These are phyloP conservation scores for Domatiomyces globalis DNA, from an alignment of 2,329 filamentous ascomycete genomes.

Conservation along the genomic window DNA sequence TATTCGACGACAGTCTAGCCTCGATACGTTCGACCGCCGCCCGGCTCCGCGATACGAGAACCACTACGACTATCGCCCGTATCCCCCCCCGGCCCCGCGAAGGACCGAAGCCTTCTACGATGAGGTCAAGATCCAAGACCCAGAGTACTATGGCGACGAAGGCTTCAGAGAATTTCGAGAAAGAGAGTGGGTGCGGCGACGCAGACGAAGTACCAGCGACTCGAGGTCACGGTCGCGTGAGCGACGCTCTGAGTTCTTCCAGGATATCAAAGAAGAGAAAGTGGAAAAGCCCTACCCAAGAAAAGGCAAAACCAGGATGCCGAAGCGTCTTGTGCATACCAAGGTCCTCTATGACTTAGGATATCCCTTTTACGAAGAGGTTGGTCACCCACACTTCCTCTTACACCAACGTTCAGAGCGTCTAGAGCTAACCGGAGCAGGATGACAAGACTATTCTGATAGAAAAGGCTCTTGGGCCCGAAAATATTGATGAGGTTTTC, in stretches of 20 bases:
- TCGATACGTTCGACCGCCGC: constrained; percentile 78
- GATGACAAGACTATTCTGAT: constrained; percentile 62
- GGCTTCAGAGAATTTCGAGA: constrained; percentile 55
- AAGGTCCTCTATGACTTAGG: constrained; percentile 69
- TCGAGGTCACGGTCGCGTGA: constrained; percentile 6
- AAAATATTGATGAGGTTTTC: constrained; percentile 83
- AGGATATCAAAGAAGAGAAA: constrained; percentile 27
- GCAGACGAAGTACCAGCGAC: constrained; percentile 22
- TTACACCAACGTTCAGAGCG: background rate
- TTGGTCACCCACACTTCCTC: constrained; percentile 28
- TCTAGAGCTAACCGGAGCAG: constrained; percentile 35
- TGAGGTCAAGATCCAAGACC: constrained; percentile 54
- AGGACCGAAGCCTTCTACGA: constrained; percentile 45
- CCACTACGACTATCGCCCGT: constrained; percentile 26
- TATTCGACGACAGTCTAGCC: constrained; percentile 68
- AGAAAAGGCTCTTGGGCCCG: constrained; percentile 68
- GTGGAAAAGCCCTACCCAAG: constrained; percentile 51
- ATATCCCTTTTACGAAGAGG: constrained; percentile 79
- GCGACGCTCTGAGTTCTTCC: constrained; percentile 15
- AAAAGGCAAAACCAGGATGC: constrained; percentile 82
- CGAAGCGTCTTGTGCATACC: constrained; percentile 63
- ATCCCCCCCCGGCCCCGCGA: constrained; percentile 42
- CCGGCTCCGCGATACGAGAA: constrained; percentile 41
- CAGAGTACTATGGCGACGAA: constrained; percentile 56
- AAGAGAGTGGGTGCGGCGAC: constrained; percentile 39